Base-by-base conservation (phyloP, 208 protist species). In the Herpetomonas tarakana region DNA sequence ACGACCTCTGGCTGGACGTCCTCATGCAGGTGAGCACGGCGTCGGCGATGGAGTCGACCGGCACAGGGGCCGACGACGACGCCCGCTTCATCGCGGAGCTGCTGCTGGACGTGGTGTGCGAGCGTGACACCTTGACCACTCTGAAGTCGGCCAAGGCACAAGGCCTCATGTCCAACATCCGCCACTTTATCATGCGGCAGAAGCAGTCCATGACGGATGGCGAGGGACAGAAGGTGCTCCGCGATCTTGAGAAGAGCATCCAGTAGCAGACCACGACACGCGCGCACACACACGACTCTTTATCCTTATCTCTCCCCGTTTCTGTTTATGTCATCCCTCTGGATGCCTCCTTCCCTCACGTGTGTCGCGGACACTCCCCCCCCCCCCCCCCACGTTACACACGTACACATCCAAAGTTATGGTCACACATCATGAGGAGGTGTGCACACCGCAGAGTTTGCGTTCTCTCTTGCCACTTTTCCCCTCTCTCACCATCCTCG, bases 201-300 rank as follows among this genome's bases (percentile, higher is more conserved):
- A 71, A 71, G 12, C 35, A 60, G 12, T 58, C 67, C 49, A 58
- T 81, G 28, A 64, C 65, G 31, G 74, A 62, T 53, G 47, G n/a
- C 21, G 64, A 74, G 11, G 66, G 53, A n/a, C 61, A 74, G 63
- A 64, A 67, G 29, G 71, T 72, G 45, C 50, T 91, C 28, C 76
- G 71, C 62, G 66, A 81, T 35, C 61, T 94, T 58, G 82, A 92
- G 58, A 92, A 91, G 64, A 68, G 65, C 28, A 81, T 94, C 52
- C 75, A 87, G 65, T 91, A 78, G 60, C 12, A 50, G 18, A 55
- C 50, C 11, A 12, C 6, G 25, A 31, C 50, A 55, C 50, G 19
- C 26, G 30, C 30, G 31, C 14, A 22, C n/a, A 16, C 19, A 49
- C 16, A 11, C n/a, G 21, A 39, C 12, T 58, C 12, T 45, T 30